phyloP scores from a whole-genome alignment of 352 stramenopile genomes.

The Phytophthora macrochlamydospora region DNA sequence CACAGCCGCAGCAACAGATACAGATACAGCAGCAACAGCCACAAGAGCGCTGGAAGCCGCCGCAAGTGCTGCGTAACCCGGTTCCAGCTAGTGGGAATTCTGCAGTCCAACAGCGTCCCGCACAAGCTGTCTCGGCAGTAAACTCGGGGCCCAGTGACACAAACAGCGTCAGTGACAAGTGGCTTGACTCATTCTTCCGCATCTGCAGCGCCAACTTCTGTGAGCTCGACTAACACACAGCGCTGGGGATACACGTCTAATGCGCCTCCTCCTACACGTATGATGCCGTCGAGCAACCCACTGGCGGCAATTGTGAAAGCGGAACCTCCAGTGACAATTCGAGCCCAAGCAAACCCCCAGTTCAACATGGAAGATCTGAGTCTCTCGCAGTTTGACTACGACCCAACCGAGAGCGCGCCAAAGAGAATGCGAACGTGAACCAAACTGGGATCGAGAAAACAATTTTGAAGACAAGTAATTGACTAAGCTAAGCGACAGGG shows the following conservation, averaged over 20 bases:
- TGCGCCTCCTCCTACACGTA: conserved; percentile 53
- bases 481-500: neutral
- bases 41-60: conserved; percentile 39
- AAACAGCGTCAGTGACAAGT: conserved; percentile 27
- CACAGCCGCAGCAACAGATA: conserved; percentile 11
- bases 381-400: conserved; percentile 86
- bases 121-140: conserved; percentile 9
- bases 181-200: conserved; percentile 3
- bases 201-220: conserved; percentile 9
- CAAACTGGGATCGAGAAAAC: conserved; percentile 40
- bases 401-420: conserved; percentile 40
- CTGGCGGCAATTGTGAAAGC: conserved; percentile 27
- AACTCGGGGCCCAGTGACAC: conserved; percentile 38
- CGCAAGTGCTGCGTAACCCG: conserved; percentile 27
- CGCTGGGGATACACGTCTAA: conserved; percentile 31
- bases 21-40: conserved; percentile 19
- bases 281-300: conserved; percentile 30
- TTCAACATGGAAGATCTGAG: conserved; percentile 85
- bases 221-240: conserved; percentile 26
- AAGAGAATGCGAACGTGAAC: conserved; percentile 53
- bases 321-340: conserved; percentile 13
- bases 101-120: conserved; percentile 23
- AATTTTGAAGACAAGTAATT: conserved; percentile 10
- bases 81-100: conserved; percentile 12
- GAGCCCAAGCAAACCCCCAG: conserved; percentile 31